Conservation (phyloP, 257 asterid species). For the Solanum chmielewskii region DNA sequence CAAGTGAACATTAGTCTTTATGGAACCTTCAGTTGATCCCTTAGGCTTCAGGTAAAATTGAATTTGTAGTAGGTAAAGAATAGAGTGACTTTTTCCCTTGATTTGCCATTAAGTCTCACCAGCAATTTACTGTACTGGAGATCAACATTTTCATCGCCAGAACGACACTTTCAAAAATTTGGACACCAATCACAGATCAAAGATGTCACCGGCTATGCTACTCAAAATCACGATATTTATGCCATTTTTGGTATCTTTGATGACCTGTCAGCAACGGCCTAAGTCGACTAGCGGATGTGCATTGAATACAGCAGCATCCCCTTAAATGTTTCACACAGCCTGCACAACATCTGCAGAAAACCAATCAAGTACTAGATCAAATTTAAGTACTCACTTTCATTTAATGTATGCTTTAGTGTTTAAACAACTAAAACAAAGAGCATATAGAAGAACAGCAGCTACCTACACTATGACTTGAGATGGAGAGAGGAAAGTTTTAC, state of each 20-base stretch:
- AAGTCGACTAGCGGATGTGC: constrained; percentile 61
- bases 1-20: background rate
- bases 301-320: constrained; percentile 79
- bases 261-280: constrained; percentile 64
- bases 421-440: background rate
- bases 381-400: background rate
- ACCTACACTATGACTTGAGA: background rate
- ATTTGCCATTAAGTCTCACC: background rate
- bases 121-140: background rate
- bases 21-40: background rate
- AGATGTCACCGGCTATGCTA: constrained; percentile 20
- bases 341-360: constrained; percentile 51
- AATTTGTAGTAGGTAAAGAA: background rate
- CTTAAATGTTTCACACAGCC: constrained; percentile 38
- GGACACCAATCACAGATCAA: background rate
- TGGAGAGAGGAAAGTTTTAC: background rate
- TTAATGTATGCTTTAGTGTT: background rate
- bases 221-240: constrained; percentile 56
- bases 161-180: background rate
- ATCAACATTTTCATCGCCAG: background rate
- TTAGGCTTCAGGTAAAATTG: background rate
- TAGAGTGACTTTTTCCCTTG: background rate
- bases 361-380: background rate
- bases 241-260: constrained; percentile 85
- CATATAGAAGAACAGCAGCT: background rate